Conservation (phyloP, 108 stramenopile species). For the Fragilaria crotonensis region DNA sequence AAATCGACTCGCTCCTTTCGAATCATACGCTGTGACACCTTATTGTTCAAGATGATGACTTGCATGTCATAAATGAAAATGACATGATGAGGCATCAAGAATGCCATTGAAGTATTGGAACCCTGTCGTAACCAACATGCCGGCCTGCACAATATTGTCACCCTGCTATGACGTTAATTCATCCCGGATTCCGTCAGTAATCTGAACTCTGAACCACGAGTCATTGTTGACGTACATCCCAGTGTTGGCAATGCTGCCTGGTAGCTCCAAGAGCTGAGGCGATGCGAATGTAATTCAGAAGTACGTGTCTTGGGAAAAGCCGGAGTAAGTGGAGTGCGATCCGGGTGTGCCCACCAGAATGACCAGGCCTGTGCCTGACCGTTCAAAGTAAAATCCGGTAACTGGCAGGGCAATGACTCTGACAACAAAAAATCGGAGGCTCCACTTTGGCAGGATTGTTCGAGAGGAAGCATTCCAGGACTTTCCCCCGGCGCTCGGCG, state of each 20-base stretch:
- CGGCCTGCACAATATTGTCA: too few relatives aligned
- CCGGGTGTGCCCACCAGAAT: constrained; percentile 70
- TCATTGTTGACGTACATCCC: constrained; percentile 64
- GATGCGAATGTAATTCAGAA: constrained; percentile 29
- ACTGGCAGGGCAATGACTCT: too few relatives aligned
- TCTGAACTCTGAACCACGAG: constrained; percentile 7
- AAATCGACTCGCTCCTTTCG: constrained; percentile 80
- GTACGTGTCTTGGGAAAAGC: neutral
- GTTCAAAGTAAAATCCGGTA: constrained; percentile 50
- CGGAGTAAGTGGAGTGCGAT: constrained; percentile 9
- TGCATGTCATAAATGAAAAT: constrained; percentile 60
- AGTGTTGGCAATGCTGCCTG: constrained; percentile 70
- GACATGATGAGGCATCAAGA: constrained; percentile 77
- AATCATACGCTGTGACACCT: constrained; percentile 67
- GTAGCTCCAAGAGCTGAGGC: constrained; percentile 70
- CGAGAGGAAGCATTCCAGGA: too few relatives aligned
- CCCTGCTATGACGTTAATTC: neutral
- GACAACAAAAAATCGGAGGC: too few relatives aligned
- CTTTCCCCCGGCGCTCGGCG: too few relatives aligned
- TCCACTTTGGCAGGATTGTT: too few relatives aligned
- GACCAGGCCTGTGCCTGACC: constrained; percentile 38
- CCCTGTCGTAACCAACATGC: too few relatives aligned
- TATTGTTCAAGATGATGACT: constrained; percentile 71
- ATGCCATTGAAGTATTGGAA: constrained; percentile 29
- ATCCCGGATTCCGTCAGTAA: constrained; percentile 9